phyloP scores from a whole-genome alignment of 2,329 filamentous ascomycete genomes.

The Fusarium palustre region DNA sequence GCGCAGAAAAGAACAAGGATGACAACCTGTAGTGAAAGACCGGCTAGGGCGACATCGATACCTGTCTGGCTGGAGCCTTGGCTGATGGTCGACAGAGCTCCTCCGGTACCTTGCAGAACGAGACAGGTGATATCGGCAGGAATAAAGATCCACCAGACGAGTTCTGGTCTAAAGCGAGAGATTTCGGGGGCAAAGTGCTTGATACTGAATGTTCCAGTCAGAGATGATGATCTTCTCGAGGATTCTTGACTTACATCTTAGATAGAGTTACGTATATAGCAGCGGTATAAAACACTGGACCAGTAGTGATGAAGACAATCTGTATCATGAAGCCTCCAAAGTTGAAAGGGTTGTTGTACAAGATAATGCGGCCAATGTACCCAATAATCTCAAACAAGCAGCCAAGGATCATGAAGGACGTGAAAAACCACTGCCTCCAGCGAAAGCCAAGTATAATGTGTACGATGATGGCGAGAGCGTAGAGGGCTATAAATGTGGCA shows the following conservation, averaged over 20 bases:
- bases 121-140: conserved; percentile 67
- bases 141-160: conserved; percentile 61
- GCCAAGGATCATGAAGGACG: conserved; percentile 64
- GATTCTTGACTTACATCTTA: conserved; percentile 47
- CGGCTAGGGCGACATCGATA: conserved; percentile 57
- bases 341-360: conserved; percentile 67
- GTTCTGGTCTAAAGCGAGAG: conserved; percentile 56
- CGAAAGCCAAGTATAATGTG: conserved; percentile 57
- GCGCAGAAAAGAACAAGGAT: conserved; percentile 65
- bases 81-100: conserved; percentile 61
- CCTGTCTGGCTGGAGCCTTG: conserved; percentile 58
- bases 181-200: conserved; percentile 54
- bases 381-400: conserved; percentile 70
- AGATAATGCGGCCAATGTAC: conserved; percentile 68
- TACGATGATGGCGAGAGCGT: conserved; percentile 59
- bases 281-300: conserved; percentile 62
- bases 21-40: conserved; percentile 69
- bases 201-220: conserved; percentile 48
- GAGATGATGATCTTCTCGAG: not conserved
- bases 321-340: conserved; percentile 72
- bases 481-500: conserved; percentile 57
- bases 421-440: conserved; percentile 59
- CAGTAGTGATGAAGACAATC: conserved; percentile 61
- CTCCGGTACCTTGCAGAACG: conserved; percentile 66
- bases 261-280: conserved; percentile 73